These are phyloP conservation scores for Ganoderma leucocontextum DNA, from an alignment of 1,284 basidiomycete genomes.

Conservation along the genomic window DNA sequence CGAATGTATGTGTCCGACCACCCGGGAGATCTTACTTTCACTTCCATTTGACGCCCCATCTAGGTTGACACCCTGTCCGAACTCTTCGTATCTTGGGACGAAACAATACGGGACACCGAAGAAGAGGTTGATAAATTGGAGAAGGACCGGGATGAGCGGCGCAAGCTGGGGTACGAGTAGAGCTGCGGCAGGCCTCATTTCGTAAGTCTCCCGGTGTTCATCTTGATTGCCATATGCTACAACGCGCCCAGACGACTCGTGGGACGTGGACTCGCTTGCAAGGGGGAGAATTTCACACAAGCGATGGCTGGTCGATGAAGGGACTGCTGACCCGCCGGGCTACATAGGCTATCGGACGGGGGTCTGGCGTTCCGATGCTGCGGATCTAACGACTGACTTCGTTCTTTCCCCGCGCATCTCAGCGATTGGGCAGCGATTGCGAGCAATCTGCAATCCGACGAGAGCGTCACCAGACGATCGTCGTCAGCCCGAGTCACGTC, in stretches of 20 bases:
- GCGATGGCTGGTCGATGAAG: background rate
- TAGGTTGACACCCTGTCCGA: conserved; percentile 82
- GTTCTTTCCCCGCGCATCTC: conserved; percentile 5
- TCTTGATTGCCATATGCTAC: conserved; percentile 8
- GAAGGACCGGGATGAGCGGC: conserved; percentile 62
- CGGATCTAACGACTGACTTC: background rate
- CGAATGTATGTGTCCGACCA: conserved; percentile 55
- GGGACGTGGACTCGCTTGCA: background rate
- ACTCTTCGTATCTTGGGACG: conserved; percentile 84
- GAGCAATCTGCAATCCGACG: conserved; percentile 6
- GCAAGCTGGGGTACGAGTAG: conserved; percentile 60
- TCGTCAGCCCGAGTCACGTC: background rate
- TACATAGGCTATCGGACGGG: background rate
- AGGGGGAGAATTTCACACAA: background rate
- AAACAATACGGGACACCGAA: conserved; percentile 70
- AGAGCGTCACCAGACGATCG: conserved; percentile 12
- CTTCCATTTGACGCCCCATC: background rate
- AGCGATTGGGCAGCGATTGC: conserved; percentile 9
- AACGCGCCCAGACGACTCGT: background rate
- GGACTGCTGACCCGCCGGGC: background rate
- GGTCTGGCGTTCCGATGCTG: conserved; percentile 1
- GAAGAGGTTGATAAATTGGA: conserved; percentile 62
- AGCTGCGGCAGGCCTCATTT: conserved; percentile 3
- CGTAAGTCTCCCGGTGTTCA: conserved; percentile 20
- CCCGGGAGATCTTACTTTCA: background rate